Conservation (phyloP, 2,329 filamentous ascomycete genomes). For the Pleomassaria siparia region DNA sequence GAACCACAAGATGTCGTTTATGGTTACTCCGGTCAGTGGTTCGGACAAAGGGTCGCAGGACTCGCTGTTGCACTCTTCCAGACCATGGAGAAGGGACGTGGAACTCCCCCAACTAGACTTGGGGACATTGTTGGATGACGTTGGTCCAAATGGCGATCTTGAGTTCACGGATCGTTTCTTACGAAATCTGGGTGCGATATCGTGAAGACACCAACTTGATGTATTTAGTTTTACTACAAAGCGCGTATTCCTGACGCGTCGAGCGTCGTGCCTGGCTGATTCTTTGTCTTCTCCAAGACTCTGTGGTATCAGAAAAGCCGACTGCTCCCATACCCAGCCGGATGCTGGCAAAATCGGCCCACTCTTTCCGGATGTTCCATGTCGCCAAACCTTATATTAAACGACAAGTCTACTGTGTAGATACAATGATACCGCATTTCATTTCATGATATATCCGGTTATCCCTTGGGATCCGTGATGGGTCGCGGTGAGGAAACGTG, state of each 20-base stretch:
- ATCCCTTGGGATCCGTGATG: neutral
- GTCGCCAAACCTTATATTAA: too few relatives aligned
- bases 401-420: too few relatives aligned
- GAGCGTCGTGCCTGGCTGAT: too few relatives aligned
- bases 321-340: too few relatives aligned
- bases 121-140: conserved; percentile 23
- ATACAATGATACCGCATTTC: neutral
- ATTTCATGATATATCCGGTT: neutral
- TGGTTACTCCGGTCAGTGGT: conserved; percentile 24
- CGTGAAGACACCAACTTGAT: conserved; percentile 3
- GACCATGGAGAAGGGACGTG: conserved; percentile 9
- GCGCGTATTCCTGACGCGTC: neutral
- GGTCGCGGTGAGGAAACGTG: neutral
- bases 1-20: conserved; percentile 19
- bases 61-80: neutral
- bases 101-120: conserved; percentile 25
- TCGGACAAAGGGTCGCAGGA: conserved; percentile 13
- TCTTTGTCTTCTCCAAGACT: too few relatives aligned
- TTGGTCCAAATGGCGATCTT: conserved; percentile 22
- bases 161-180: conserved; percentile 34
- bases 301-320: too few relatives aligned
- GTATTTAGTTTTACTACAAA: neutral
- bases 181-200: conserved; percentile 19
- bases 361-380: too few relatives aligned
- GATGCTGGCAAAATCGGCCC: too few relatives aligned